Evolutionary conservation across 176 grass and related monocot genomes (phyloP).

Genomic region (Olyra latifolia): DNA sequence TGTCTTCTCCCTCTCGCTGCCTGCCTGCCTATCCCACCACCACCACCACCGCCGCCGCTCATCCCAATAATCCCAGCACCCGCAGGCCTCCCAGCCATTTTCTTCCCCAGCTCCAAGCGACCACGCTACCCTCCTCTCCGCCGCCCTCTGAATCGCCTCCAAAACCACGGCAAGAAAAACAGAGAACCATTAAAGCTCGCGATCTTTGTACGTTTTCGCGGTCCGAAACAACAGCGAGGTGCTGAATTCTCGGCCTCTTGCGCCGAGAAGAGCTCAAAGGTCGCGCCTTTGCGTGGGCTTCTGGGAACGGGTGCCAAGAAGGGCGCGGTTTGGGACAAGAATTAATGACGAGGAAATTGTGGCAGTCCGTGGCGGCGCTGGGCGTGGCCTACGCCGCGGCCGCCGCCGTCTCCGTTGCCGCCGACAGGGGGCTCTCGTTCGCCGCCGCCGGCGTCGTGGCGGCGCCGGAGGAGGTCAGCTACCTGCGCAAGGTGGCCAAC

Average conservation of each 20-base stretch:
- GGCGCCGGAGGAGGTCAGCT: constrained; percentile 1
- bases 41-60: background rate
- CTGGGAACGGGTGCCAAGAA: background rate
- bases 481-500: background rate
- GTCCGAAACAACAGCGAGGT: background rate
- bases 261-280: background rate
- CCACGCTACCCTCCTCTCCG: no score
- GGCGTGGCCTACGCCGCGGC: background rate
- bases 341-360: constrained; percentile 2
- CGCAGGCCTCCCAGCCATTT: background rate
- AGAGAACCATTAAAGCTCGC: background rate
- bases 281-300: background rate
- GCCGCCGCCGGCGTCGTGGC: background rate
- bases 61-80: background rate
- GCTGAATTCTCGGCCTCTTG: background rate
- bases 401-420: background rate
- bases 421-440: background rate
- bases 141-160: background rate
- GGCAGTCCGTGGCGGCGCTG: background rate
- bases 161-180: background rate
- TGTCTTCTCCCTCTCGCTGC: background rate
- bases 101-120: no score
- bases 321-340: background rate
- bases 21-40: background rate
- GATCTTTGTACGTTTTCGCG: background rate